Base-by-base conservation (phyloP, 192 early-diverging fungal species). In the Backusella circina region DNA sequence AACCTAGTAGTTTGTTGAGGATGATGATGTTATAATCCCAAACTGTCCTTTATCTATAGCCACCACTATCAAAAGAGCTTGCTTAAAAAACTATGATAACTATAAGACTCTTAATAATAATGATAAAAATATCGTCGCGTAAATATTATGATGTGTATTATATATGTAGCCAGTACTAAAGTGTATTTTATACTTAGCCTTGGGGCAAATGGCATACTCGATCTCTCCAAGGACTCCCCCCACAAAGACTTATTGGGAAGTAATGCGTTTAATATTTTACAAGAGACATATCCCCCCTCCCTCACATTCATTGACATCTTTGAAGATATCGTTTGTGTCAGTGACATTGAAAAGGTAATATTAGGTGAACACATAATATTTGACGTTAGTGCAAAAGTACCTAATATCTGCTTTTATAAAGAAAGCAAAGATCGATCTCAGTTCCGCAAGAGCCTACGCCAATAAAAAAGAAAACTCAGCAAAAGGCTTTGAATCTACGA, bases 291-390 rank as follows among this genome's bases (percentile, higher is more conserved):
- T 26, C 32, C 6, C 7, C 37, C 21, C 33, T 33, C 23, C 23
- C 33, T 70, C 21, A 23, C 26, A 41, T 12, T 1, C 38, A 23
- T 33, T 23, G 38, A 35, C 0, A 12, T 70, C 3, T 28, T 33
- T 35, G 68, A 33, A 28, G 18, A 70, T 41, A 41, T 23, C 0
- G 23, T 23, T 13, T 0, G 2, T 33, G 33, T 70, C 1, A 9
- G 35, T 33, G 68, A 70, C 1, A 70, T 70, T 28, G 38, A 70
- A 23, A 70, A 70, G 68, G 68, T 70, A 70, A 70, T 33, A 28
- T 70, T 33, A 23, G 23, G 10, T 70, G 33, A 39, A 41, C 26
- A 39, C 68, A 28, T 39, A 35, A 70, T 41, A 35, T 23, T 33
- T 70, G 23, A 23, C 21, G 50, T 23, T 51, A 23, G 21, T 51